Evolutionary conservation across 225 moss, liverwort and hornwort genomes (phyloP), one percentile per base, ranked within the genome.

Genomic region (Polytrichum commune): DNA sequence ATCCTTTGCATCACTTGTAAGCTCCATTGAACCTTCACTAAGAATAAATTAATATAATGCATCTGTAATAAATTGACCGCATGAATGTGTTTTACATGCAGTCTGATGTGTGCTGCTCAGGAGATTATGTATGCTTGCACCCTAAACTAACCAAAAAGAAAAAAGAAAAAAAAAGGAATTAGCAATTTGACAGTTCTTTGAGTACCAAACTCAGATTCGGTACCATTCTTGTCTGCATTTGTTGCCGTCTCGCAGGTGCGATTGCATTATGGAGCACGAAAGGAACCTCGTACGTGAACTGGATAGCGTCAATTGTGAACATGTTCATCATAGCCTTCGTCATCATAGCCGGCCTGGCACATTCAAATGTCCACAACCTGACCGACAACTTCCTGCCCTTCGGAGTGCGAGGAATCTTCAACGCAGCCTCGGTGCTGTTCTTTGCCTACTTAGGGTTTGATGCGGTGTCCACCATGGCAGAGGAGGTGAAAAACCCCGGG

Each of bases 401-500:
- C 64, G 89, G 87, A 5, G 77, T 68, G 18, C 80, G 89, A 0
- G 89, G 88, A 18, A 2, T 84, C 64, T 87, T 87, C 72, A 81
- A 70, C 27, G 83, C 87, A 0, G 26, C 84, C 0, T 87, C 87
- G 4, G 84, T 87, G 3, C 54, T 87, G 20, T 87, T 87, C 72
- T 87, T 84, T 27, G 81, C 87, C 0, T 87, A 81, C 32, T 66
- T 87, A 0, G 87, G 87, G 8, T 87, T 87, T 60, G 87, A 87
- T 62, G 79, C 87, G 1, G 84, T 87, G 7, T 62, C 87, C n/a
- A 84, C 84, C 0, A 72, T 87, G 33, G 95, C 95, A 0, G 95
- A 95, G 30, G 95, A 95, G 26, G 90, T 89, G 0, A 83, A 63
- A 28, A 80, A 92, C 33, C 95, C 95, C 0, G 65, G 76, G 0